Evolutionary conservation across 257 asterid species (phyloP), one percentile per base, ranked within the genome.

Genomic region (Scutellaria minor): DNA sequence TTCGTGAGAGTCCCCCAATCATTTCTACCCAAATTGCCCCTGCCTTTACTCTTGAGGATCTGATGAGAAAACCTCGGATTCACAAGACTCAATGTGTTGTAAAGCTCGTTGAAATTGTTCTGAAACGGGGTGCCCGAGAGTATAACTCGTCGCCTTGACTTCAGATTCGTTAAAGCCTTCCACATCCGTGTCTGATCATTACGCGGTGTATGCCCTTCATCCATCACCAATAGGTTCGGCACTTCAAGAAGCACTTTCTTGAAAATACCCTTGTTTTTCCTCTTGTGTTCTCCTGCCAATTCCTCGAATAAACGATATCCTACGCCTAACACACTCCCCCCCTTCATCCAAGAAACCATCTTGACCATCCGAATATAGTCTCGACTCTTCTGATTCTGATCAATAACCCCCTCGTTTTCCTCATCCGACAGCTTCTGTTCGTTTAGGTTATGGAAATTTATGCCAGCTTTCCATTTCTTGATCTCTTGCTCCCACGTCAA

Each of bases 111-210:
- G 5, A 87, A 84, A 59, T 85, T 87, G 77, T 90, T 93, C 86
- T 93, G 97, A 47, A 93, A 93, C 0, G 91, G 97, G 8, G 96
- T 93, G 6, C 97, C 98, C 0, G 97, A 93, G 5, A 93, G 77
- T 42, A 93, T 89, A 20, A 91, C 79, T 11, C 90, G 89, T 54
- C 93, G 73, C n/a, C 71, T 65, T 0, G 97, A 90, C 13, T 75
- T 71, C 13, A 84, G 75, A 37, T 80, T 77, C 12, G 85, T 75
- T 64, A 93, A 57, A 9, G 85, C 87, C 77, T 86, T 88, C 90
- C 87, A 93, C 77, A 77, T 63, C 8, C 56, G 72, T 72, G 88
- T 90, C 8, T 79, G 75, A 8, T 81, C 66, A 48, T 88, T 93
- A 5, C 98, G 79, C 1, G 98, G 89, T 1, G 90, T 91, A 72